Percentiles rank a stretch among this genome's conserved stretches.
Evolutionary conservation across 306 rosid species (phyloP).

Genomic region (Gynostemma pentaphyllum): DNA sequence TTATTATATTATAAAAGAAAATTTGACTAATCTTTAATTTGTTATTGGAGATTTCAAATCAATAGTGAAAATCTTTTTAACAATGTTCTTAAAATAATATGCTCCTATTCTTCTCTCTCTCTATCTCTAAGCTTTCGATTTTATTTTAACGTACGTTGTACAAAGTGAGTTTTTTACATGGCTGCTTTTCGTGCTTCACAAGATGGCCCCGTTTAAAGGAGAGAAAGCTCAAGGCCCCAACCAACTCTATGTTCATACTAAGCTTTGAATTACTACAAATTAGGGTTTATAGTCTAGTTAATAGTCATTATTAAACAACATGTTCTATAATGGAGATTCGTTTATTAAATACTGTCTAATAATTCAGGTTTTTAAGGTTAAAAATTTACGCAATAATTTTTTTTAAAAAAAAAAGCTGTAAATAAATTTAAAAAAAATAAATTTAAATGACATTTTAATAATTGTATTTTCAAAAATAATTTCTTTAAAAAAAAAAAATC

Average conservation of each 20-base stretch:
- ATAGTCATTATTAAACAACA: too few species aligned
- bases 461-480: too few species aligned
- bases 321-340: too few species aligned
- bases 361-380: too few species aligned
- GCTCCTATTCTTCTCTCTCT: background rate
- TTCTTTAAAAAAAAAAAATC: too few species aligned
- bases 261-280: background rate
- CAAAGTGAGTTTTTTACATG: background rate
- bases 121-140: background rate
- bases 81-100: background rate
- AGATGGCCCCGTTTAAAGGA: background rate
- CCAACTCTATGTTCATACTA: constrained; percentile 14
- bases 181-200: background rate
- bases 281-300: background rate
- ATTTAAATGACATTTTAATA: too few species aligned
- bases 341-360: too few species aligned
- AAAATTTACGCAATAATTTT: too few species aligned
- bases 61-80: background rate
- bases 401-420: too few species aligned
- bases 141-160: background rate
- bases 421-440: too few species aligned
- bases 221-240: constrained; percentile 32
- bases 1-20: background rate
- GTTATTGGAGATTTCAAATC: background rate
- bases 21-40: background rate